Percentiles rank a stretch among this genome's conserved stretches.
These are phyloP conservation scores for Chaetoceros tenuissimus DNA, from an alignment of 108 stramenopile genomes.

Conservation along the genomic window DNA sequence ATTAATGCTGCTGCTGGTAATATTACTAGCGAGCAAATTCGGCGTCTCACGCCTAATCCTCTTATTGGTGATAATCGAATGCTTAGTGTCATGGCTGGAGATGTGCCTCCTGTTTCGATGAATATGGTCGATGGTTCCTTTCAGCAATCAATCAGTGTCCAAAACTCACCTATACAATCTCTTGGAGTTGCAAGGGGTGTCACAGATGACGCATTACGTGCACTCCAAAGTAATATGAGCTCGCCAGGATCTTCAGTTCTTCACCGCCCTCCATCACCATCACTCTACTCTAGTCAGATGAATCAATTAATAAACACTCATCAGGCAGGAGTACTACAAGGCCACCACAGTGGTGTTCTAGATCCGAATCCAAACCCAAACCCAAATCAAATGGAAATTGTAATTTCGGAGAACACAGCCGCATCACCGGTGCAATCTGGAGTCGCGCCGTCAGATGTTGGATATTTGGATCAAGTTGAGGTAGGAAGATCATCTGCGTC, in stretches of 20 bases:
- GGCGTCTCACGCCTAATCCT: background rate
- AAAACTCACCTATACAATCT: too few species aligned
- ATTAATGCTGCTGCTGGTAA: background rate
- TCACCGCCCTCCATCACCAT: background rate
- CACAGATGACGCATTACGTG: background rate
- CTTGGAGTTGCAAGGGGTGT: too few species aligned
- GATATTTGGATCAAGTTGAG: conserved; percentile 1
- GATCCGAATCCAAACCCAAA: background rate
- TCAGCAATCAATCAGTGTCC: too few species aligned
- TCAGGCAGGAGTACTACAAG: background rate
- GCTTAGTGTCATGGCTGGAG: background rate
- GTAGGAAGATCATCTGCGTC: conserved; percentile 45
- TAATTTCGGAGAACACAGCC: background rate
- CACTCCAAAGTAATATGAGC: background rate
- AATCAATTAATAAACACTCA: background rate
- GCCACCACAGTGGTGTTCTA: background rate
- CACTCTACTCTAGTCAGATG: background rate
- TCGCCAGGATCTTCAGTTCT: background rate
- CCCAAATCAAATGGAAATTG: background rate
- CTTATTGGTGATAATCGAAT: background rate
- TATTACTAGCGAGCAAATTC: background rate
- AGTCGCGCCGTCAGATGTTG: background rate
- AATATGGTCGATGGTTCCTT: too few species aligned
- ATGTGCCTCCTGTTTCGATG: too few species aligned
- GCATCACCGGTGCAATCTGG: background rate